Base-by-base conservation (phyloP, 1,284 basidiomycete species). In the Papiliotrema nemorosa region DNA sequence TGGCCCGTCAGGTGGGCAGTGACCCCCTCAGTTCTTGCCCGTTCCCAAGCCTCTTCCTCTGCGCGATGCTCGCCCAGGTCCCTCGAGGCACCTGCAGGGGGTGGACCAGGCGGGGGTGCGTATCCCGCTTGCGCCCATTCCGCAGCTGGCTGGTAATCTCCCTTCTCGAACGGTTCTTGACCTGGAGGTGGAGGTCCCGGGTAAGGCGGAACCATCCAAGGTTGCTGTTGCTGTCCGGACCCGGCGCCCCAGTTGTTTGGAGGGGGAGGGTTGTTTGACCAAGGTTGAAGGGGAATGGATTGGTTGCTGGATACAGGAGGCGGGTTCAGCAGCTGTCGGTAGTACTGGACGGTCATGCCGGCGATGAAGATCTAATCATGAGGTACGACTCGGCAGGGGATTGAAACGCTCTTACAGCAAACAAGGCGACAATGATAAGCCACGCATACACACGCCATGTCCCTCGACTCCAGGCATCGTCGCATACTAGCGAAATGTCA, bases 261-360 rank as follows among this genome's bases (percentile, higher is more conserved):
- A 22, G 50, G 49, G 16, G 46, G 49, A 49, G 65, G 64, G 22
- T 53, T 49, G 25, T 59, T 58, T 33, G 26, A 10, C 18, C 41
- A 36, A 14, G 36, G n/a, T 21, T 48, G 38, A 14, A 48, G 26
- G n/a, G 47, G 47, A 20, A 40, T 22, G n/a, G 47, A 48, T 22
- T 48, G 47, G 18, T 40, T 21, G 16, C 21, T 10, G 16, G 47
- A 38, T 12, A 26, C 37, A 6, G 70, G 60, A 0, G 87, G 86
- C 66, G 89, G 85, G 26, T 81, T 77, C 9, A 82, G n/a, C n/a
- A n/a, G 65, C 73, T 90, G 87, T 22, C 82, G 81, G 66, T 85
- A 84, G 75, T 83, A 90, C 9, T 78, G 77, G 63, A 84, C 84
- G 1, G 82, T 80, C 57, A 86, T 69, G 44, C 79, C 59, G 33